Conservation (phyloP, 1,284 basidiomycete genomes). For the Moniliella sp. region DNA sequence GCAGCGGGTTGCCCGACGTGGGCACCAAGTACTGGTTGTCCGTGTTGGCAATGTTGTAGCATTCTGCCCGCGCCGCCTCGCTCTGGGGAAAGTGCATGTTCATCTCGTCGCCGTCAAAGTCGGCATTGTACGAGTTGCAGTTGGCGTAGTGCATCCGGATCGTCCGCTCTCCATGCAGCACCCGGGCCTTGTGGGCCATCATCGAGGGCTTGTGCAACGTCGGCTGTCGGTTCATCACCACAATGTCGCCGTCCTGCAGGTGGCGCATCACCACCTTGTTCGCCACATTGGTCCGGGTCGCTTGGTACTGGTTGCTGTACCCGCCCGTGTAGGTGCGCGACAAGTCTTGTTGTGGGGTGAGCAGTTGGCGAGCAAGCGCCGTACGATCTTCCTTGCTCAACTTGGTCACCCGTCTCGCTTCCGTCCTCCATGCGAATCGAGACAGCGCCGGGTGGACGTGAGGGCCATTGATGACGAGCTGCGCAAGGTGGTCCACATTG, state of each 20-base stretch:
- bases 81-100: constrained; percentile 98
- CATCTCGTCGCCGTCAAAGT: constrained; percentile 99
- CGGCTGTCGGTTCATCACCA: constrained; percentile 92
- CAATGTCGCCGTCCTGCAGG: constrained; percentile 76
- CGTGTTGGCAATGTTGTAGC: constrained; percentile 62
- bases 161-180: constrained; percentile 85
- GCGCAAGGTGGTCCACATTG: constrained; percentile 71
- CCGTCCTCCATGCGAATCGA: too few relatives aligned
- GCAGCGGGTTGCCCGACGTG: constrained; percentile 87
- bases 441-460: constrained; percentile 67
- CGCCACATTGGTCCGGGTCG: constrained; percentile 37
- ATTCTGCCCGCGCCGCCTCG: constrained; percentile 70
- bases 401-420: too few relatives aligned
- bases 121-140: constrained; percentile 97
- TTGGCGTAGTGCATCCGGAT: constrained; percentile 99
- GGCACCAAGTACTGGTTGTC: constrained; percentile 97
- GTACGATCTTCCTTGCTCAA: constrained; percentile 64
- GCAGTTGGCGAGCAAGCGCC: constrained; percentile 84
- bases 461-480: constrained; percentile 77
- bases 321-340: constrained; percentile 29
- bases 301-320: constrained; percentile 24
- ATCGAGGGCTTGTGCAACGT: constrained; percentile 99
- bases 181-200: constrained; percentile 91
- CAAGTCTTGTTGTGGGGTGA: constrained; percentile 62
- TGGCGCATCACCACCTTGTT: constrained; percentile 97